A percentile compares a stretch with the other conserved stretches of the same genome.
Conservation (phyloP, 1,284 basidiomycete genomes). For the Sutorius eximius region DNA sequence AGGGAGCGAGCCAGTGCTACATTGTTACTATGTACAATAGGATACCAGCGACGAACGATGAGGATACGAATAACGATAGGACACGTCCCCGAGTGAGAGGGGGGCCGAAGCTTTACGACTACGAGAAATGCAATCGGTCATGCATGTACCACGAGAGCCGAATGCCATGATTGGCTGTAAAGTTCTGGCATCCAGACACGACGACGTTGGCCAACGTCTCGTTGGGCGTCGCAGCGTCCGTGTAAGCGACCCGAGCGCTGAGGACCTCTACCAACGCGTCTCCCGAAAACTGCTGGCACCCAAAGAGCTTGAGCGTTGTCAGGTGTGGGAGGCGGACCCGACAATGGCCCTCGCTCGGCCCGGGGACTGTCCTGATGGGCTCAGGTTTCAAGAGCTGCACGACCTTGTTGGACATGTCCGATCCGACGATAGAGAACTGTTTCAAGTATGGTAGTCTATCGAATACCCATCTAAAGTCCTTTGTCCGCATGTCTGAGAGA, state of each 20-base stretch:
- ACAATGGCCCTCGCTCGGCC: conserved; percentile 10
- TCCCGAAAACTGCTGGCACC: conserved; percentile 64
- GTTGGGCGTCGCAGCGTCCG: conserved; percentile 38
- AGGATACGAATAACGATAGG: conserved; percentile 18
- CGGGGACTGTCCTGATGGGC: conserved; percentile 1
- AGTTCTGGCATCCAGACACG: conserved; percentile 27
- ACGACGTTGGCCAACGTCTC: conserved; percentile 30
- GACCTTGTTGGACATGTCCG: conserved; percentile 75
- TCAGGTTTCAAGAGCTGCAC: conserved; percentile 53
- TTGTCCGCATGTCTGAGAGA: conserved; percentile 75
- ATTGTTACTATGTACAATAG: background rate
- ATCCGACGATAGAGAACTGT: conserved; percentile 70
- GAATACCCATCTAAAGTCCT: conserved; percentile 71
- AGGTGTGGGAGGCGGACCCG: conserved; percentile 54
- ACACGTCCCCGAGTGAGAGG: background rate
- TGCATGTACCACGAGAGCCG: conserved; percentile 30
- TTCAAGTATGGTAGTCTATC: conserved; percentile 50
- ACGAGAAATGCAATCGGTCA: conserved; percentile 31
- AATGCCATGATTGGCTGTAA: conserved; percentile 20
- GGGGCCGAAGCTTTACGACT: background rate
- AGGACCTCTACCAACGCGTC: conserved; percentile 55
- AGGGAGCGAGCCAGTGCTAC: background rate
- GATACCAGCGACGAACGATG: background rate
- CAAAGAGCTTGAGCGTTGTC: conserved; percentile 49
- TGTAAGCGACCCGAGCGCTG: conserved; percentile 47